These are phyloP conservation scores for Gymnopilus dilepis DNA, from an alignment of 768 basidiomycete genomes.

Conservation along the genomic window DNA sequence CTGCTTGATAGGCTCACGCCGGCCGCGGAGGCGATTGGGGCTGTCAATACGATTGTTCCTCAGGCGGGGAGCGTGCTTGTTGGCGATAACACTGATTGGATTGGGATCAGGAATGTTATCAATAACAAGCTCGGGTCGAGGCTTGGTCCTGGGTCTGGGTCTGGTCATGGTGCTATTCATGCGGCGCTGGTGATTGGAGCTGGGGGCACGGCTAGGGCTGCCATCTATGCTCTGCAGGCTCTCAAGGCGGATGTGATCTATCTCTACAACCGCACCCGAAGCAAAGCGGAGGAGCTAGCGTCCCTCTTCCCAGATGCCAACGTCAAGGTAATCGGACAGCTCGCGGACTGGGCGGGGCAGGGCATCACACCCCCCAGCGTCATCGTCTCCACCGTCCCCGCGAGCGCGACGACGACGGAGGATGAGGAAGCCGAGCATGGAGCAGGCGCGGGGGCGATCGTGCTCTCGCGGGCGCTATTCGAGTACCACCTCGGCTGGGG, in stretches of 20 bases:
- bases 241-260: constrained; percentile 76
- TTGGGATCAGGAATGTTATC: constrained; percentile 76
- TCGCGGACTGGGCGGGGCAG: constrained; percentile 57
- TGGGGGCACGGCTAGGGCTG: constrained; percentile 93
- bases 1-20: constrained; percentile 80
- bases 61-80: constrained; percentile 52
- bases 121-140: constrained; percentile 42
- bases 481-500: constrained; percentile 49
- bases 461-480: constrained; percentile 64
- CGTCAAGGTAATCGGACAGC: constrained; percentile 61
- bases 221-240: constrained; percentile 83
- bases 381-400: constrained; percentile 90
- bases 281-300: constrained; percentile 74
- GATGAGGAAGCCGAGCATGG: constrained; percentile 23
- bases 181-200: constrained; percentile 90
- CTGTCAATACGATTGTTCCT: constrained; percentile 92
- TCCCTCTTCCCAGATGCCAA: constrained; percentile 67
- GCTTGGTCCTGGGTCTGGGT: constrained; percentile 33
- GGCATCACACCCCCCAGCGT: constrained; percentile 59
- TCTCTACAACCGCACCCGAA: constrained; percentile 83
- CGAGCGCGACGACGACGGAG: constrained; percentile 54
- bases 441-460: constrained; percentile 36
- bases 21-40: constrained; percentile 86
- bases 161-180: constrained; percentile 34
- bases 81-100: constrained; percentile 98